Conservation (phyloP, 129 eudicot species). For the Flaveria ramosissima region DNA sequence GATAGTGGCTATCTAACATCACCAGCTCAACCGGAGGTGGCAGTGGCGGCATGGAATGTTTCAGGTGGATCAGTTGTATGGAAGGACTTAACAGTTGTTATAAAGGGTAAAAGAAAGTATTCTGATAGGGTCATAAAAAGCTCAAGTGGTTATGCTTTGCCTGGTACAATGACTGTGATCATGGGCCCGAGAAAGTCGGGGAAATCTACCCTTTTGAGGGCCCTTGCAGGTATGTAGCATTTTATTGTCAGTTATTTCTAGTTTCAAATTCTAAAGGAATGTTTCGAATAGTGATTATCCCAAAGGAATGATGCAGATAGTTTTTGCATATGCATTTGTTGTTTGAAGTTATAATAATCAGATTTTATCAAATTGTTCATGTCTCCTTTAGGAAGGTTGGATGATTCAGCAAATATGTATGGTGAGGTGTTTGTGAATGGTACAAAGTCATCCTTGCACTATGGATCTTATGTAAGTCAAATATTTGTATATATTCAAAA, state of each 20-base stretch:
- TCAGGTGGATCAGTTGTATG: slow-evolving; percentile 82
- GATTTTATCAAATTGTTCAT: slow-evolving; percentile 17
- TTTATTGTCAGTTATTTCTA: not conserved
- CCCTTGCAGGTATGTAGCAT: slow-evolving; percentile 78
- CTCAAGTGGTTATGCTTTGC: slow-evolving; percentile 86
- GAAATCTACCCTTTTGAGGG: slow-evolving; percentile 82
- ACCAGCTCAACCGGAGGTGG: slow-evolving; percentile 71
- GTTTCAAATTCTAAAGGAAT: not conserved
- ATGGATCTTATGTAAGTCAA: slow-evolving; percentile 85
- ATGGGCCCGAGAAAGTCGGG: slow-evolving; percentile 99
- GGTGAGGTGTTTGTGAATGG: slow-evolving; percentile 94
- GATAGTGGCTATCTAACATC: slow-evolving; percentile 85
- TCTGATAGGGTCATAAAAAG: slow-evolving; percentile 86
- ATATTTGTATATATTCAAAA: not conserved
- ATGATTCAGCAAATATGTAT: slow-evolving; percentile 73
- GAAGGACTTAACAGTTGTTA: slow-evolving; percentile 84
- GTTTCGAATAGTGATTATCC: not conserved
- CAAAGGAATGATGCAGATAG: not conserved
- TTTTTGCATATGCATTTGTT: not conserved
- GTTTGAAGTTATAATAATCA: not conserved
- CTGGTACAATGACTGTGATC: slow-evolving; percentile 94
- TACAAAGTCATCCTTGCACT: slow-evolving; percentile 57
- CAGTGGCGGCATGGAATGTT: slow-evolving; percentile 56
- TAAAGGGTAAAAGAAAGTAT: slow-evolving; percentile 89
- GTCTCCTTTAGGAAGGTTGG: slow-evolving; percentile 74